These are phyloP conservation scores for Mortierella polycephala DNA, from an alignment of 371 early-diverging fungal genomes.

Conservation along the genomic window DNA sequence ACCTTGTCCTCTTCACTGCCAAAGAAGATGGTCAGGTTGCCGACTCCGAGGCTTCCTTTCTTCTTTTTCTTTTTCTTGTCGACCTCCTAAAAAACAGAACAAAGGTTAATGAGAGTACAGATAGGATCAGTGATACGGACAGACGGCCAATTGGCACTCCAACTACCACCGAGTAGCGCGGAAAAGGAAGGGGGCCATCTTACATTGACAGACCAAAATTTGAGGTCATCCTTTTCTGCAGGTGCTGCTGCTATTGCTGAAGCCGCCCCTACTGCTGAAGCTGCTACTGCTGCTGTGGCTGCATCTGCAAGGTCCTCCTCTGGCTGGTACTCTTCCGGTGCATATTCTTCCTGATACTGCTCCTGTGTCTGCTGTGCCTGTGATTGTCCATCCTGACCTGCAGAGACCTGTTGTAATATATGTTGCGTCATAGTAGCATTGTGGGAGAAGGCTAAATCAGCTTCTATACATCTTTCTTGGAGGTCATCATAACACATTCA, in stretches of 20 bases:
- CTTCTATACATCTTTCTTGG: too few relatives aligned
- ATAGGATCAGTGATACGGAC: background rate
- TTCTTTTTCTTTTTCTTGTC: slow-evolving; percentile 84
- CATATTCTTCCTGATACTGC: slow-evolving; percentile 37
- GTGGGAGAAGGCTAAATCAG: background rate
- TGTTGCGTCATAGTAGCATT: background rate
- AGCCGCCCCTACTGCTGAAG: background rate
- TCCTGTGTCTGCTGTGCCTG: slow-evolving; percentile 34
- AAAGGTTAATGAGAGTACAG: background rate
- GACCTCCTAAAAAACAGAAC: slow-evolving; percentile 59
- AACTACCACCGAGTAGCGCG: background rate
- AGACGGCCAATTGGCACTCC: background rate
- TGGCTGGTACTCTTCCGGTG: slow-evolving; percentile 32
- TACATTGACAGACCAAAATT: slow-evolving; percentile 54
- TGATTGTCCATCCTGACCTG: slow-evolving; percentile 50
- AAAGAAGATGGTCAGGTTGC: slow-evolving; percentile 73
- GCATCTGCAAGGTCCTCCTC: slow-evolving; percentile 24
- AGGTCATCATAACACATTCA: too few relatives aligned
- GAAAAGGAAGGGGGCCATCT: background rate
- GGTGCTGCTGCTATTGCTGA: slow-evolving; percentile 28
- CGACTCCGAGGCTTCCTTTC: slow-evolving; percentile 76
- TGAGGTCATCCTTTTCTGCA: slow-evolving; percentile 50
- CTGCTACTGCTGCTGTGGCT: slow-evolving; percentile 22
- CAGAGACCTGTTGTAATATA: slow-evolving; percentile 27
- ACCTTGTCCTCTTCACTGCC: slow-evolving; percentile 79